phyloP scores from a whole-genome alignment of 139 green algal genomes.

The Coelastrella sp. region DNA sequence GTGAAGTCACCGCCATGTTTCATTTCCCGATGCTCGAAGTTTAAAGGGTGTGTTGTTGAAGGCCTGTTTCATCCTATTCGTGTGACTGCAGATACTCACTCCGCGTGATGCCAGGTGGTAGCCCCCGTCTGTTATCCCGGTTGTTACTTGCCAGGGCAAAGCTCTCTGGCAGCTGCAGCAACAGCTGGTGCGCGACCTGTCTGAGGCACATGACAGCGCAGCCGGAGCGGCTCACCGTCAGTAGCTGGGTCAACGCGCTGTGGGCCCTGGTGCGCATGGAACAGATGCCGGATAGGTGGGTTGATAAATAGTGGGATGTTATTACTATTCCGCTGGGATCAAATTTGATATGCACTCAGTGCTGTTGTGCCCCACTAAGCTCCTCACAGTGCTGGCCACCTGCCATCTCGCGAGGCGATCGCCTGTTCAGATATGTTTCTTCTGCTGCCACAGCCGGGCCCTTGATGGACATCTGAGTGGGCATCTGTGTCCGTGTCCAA shows the following conservation, averaged over 20 bases:
- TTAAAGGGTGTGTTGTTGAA: not conserved
- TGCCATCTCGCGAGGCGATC: no score
- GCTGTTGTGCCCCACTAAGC: no score
- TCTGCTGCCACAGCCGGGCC: no score
- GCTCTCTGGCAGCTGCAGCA: conserved; percentile 15
- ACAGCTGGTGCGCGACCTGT: not conserved
- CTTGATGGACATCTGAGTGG: no score
- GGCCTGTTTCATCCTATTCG: not conserved
- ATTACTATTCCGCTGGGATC: no score
- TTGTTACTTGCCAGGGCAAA: conserved; percentile 14
- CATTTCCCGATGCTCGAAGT: not conserved
- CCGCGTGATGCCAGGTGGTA: conserved; percentile 13
- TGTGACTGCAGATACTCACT: not conserved
- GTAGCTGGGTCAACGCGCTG: conserved; percentile 39
- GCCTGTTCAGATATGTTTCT: no score
- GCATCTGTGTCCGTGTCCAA: no score
- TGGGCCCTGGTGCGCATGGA: conserved; percentile 26
- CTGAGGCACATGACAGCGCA: not conserved
- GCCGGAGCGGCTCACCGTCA: conserved; percentile 15
- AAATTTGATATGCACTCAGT: no score
- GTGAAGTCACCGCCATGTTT: no score
- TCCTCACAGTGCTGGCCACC: no score
- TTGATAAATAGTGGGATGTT: not conserved
- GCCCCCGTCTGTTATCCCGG: conserved; percentile 14
- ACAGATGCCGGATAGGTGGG: conserved; percentile 26